Evolutionary conservation across 305 asterid genomes (phyloP).

Genomic region (Fraxinus sp.): DNA sequence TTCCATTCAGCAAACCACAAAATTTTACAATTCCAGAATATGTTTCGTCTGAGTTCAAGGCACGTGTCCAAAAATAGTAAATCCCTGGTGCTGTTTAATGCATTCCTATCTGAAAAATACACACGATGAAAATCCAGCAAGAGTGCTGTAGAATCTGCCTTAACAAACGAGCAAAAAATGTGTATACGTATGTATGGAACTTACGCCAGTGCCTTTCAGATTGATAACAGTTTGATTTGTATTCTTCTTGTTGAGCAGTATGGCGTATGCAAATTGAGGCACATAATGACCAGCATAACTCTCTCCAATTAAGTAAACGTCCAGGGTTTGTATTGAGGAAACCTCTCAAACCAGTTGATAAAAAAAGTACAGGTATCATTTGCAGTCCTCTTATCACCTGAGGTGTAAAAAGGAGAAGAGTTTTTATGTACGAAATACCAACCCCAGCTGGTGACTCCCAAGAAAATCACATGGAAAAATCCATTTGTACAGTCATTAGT

Average conservation of each 20-base stretch:
- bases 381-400: constrained; percentile 44
- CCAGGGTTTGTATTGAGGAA: constrained; percentile 45
- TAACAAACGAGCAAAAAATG: neutral
- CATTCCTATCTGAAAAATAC: constrained; percentile 38
- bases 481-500: too few species aligned
- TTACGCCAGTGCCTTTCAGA: constrained; percentile 48
- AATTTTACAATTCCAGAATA: constrained; percentile 15
- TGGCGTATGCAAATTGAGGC: constrained; percentile 46
- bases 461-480: constrained; percentile 4
- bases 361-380: constrained; percentile 43
- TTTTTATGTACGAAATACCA: constrained; percentile 56
- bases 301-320: constrained; percentile 48
- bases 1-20: constrained; percentile 18
- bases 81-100: constrained; percentile 12
- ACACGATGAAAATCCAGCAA: neutral
- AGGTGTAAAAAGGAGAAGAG: constrained; percentile 31
- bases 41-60: constrained; percentile 41
- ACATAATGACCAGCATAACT: constrained; percentile 56
- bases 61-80: constrained; percentile 32
- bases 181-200: constrained; percentile 17
- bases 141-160: neutral
- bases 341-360: constrained; percentile 52
- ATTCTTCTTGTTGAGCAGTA: constrained; percentile 34
- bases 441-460: constrained; percentile 59
- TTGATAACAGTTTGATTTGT: constrained; percentile 38